Conservation (phyloP, 2,329 filamentous ascomycete genomes). For the Fusarium odoratissimum region DNA sequence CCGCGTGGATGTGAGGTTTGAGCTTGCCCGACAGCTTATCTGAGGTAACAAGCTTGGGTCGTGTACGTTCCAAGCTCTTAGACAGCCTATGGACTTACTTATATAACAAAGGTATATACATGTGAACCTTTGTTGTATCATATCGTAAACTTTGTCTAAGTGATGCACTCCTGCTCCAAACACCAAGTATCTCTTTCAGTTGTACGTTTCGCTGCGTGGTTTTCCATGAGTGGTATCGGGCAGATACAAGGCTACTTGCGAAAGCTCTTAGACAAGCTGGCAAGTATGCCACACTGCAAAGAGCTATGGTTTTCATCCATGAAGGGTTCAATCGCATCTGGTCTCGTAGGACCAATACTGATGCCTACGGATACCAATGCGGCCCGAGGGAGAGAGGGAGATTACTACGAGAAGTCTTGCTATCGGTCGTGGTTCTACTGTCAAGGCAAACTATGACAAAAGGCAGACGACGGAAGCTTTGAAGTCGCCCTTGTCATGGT, state of each 20-base stretch:
- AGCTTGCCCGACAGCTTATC: not conserved
- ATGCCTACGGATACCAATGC: conserved; percentile 23
- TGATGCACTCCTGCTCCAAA: not conserved
- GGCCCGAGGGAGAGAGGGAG: conserved; percentile 34
- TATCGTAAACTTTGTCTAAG: not conserved
- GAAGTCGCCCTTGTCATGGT: conserved; percentile 24
- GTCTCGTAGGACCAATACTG: conserved; percentile 15
- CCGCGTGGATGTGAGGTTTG: not conserved
- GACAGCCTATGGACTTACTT: not conserved
- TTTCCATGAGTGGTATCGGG: conserved; percentile 45
- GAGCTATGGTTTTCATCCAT: conserved; percentile 36
- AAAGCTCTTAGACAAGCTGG: not conserved
- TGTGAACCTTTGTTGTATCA: too few relatives aligned
- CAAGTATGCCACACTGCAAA: conserved; percentile 8
- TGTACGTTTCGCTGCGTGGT: not conserved
- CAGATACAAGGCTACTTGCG: conserved; percentile 26
- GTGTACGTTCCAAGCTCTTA: not conserved
- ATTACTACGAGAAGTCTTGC: conserved; percentile 29
- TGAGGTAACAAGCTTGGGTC: not conserved
- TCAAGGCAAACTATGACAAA: conserved; percentile 25
- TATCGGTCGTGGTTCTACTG: conserved; percentile 28
- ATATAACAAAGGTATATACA: not conserved
- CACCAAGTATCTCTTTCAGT: not conserved
- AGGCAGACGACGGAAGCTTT: conserved; percentile 39
- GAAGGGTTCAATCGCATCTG: conserved; percentile 21